phyloP scores from a whole-genome alignment of 768 basidiomycete species.

The Termitomyces sp. region DNA sequence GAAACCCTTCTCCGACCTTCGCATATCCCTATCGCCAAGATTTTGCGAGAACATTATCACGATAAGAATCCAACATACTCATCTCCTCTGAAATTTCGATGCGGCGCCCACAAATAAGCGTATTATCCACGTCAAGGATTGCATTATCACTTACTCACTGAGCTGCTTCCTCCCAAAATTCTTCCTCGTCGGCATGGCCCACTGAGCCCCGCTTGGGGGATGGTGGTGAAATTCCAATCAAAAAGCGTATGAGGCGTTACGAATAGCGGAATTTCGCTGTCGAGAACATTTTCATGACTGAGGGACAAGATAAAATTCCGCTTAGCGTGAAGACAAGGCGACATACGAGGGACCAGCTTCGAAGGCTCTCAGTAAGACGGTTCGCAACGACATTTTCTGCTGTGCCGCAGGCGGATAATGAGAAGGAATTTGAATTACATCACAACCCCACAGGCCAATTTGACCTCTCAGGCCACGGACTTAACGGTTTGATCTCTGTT shows the following conservation, averaged over 20 bases:
- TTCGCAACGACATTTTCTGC: constrained; percentile 17
- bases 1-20: no score
- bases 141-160: constrained; percentile 16
- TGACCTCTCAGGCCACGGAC: no score
- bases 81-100: no score
- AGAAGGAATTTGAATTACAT: no score
- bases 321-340: neutral
- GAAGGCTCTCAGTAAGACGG: constrained; percentile 13
- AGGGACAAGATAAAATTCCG: neutral
- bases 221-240: constrained; percentile 26
- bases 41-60: no score
- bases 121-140: neutral
- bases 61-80: no score
- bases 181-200: constrained; percentile 20
- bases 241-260: constrained; percentile 6
- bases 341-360: constrained; percentile 14
- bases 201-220: constrained; percentile 18
- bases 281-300: constrained; percentile 10
- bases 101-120: no score
- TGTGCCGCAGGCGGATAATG: no score
- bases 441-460: no score
- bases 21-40: no score
- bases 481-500: no score
- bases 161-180: constrained; percentile 22
- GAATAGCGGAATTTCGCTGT: constrained; percentile 10